Conservation (phyloP, 768 basidiomycete species). For the Lactifluus volemus region DNA sequence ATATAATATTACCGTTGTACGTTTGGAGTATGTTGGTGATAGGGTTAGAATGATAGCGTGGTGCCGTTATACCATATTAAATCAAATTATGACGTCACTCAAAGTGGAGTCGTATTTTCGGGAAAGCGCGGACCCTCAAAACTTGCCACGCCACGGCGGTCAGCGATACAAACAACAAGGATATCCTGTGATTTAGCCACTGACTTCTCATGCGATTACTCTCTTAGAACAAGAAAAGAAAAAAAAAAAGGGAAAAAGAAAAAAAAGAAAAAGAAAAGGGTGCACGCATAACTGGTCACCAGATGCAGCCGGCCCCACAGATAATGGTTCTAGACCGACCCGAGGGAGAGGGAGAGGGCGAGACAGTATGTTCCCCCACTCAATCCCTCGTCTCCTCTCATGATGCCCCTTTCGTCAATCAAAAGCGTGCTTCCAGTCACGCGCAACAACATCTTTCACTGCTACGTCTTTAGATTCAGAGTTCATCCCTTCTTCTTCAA, state of each 20-base stretch:
- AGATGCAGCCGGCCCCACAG: conserved; percentile 1
- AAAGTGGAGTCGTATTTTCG: not conserved
- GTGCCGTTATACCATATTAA: not conserved
- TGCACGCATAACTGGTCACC: not conserved
- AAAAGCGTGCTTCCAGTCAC: conserved; percentile 24
- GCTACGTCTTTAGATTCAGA: conserved; percentile 42
- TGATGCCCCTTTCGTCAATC: conserved; percentile 24
- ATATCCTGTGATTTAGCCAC: no score
- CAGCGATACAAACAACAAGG: not conserved
- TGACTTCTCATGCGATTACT: not conserved
- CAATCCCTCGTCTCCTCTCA: conserved; percentile 24
- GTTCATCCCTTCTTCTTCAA: conserved; percentile 4
- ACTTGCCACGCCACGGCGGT: conserved; percentile 3
- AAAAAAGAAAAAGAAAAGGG: not conserved
- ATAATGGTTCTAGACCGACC: conserved; percentile 8
- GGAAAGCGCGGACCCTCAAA: not conserved
- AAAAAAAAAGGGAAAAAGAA: not conserved
- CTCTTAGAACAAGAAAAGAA: not conserved
- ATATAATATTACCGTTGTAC: conserved; percentile 91
- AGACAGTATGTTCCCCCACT: not conserved
- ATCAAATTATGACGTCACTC: not conserved
- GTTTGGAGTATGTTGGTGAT: conserved; percentile 73
- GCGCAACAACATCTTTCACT: conserved; percentile 34
- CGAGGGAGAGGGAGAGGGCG: not conserved
- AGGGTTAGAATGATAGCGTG: not conserved